Percentiles rank a stretch among this genome's conserved stretches.
phyloP scores from a whole-genome alignment of 2,329 filamentous ascomycete species.

The Paecilomyces formosus region DNA sequence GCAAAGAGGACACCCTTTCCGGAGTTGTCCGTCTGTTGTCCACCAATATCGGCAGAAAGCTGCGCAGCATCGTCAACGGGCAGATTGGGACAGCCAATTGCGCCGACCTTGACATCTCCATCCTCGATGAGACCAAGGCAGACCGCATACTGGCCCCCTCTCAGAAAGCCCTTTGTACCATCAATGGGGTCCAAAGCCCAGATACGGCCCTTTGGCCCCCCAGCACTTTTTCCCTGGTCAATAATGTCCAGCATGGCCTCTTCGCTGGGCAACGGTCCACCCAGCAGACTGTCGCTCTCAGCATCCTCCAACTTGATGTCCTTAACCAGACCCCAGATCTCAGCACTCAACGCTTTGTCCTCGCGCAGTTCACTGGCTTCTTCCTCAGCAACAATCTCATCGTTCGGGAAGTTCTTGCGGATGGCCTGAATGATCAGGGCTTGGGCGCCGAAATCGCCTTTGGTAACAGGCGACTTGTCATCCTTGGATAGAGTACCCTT shows the following conservation, averaged over 20 bases:
- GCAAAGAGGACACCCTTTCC: constrained; percentile 84
- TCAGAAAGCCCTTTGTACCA: constrained; percentile 92
- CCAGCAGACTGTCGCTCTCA: constrained; percentile 59
- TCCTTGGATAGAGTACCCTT: constrained; percentile 93
- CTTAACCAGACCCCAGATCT: constrained; percentile 79
- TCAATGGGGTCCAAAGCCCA: constrained; percentile 98
- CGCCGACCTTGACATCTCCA: constrained; percentile 87
- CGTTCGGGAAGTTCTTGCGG: constrained; percentile 78
- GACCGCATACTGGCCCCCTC: constrained; percentile 94
- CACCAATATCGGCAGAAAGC: constrained; percentile 64
- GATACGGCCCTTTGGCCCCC: constrained; percentile 51
- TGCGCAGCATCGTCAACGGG: constrained; percentile 73
- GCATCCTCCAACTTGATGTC: constrained; percentile 61
- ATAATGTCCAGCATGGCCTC: constrained; percentile 55
- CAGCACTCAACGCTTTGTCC: constrained; percentile 60
- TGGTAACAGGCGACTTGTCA: constrained; percentile 93
- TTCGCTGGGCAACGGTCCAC: constrained; percentile 58
- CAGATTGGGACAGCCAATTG: constrained; percentile 91
- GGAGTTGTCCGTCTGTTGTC: constrained; percentile 63
- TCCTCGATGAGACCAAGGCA: constrained; percentile 89
- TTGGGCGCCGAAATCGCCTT: constrained; percentile 96
- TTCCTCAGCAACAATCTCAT: constrained; percentile 92
- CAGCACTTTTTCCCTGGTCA: constrained; percentile 44
- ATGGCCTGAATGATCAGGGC: constrained; percentile 91
- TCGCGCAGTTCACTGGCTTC: constrained; percentile 74